Base-by-base conservation (phyloP, 2,329 filamentous ascomycete species). In the Colletotrichum lini region DNA sequence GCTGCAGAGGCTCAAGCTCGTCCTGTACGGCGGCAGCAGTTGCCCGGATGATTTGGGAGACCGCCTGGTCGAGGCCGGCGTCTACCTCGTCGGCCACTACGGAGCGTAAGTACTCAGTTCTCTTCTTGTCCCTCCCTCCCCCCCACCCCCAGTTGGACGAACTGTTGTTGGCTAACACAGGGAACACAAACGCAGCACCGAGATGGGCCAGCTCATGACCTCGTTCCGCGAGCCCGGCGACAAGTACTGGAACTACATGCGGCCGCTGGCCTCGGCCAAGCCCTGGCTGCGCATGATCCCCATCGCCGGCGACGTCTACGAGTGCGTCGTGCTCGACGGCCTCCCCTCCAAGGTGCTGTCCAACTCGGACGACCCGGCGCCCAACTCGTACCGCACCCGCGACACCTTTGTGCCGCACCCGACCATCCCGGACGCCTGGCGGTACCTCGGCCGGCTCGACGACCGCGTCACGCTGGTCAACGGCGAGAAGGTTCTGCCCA, bases 401-500 rank as follows among this genome's bases (percentile, higher is more conserved):
- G 91, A 93, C 76, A 77, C 93, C 1, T 92, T 93, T 71, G 84
- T 85, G 63, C 81, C 82, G 1, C 90, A 93, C 75, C 75, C 83
- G 0, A 81, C 73, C 0, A 87, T 89, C 9, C 67, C 79, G 0
- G 80, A 87, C 65, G 88, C 89, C 0, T 93, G 90, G 90, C 84
- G 85, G 44, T 92, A 92, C 75, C 84, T 91, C 65, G 89, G 87
- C 1, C 82, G 91, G 47, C 85, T 86, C 0, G 91, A 93, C 74
- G 85, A 88, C 3, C 90, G 90, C 63, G 84, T 93, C 47, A 88
- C 88, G 0, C 82, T 93, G 3, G 81, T 88, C 12, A 93, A 90
- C 8, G 91, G 91, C 2, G 92, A 92, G 81, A 93, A 93, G 74
- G 92, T 93, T 70, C 89, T 92, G 74, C 90, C 91, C 1, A 86